Evolutionary conservation across 805 yeast species (phyloP).

Genomic region (Saccharomyces paradoxus): DNA sequence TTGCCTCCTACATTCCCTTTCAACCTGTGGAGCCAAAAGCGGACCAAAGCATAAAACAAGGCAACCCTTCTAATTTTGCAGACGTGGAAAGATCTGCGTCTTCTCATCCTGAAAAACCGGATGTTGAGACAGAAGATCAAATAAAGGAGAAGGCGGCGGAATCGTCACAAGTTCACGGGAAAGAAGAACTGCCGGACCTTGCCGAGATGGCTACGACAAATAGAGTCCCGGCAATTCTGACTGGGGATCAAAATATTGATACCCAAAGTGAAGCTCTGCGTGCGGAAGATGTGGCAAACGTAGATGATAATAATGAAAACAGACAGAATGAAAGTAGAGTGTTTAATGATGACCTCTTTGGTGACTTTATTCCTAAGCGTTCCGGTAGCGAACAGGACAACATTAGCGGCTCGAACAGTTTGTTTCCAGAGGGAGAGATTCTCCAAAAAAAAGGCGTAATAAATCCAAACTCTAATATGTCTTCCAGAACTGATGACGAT

Average conservation of each 20-base stretch:
- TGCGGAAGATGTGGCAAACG: not conserved
- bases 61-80: not conserved
- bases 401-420: not conserved
- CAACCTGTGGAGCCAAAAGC: not conserved
- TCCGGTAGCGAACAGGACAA: not conserved
- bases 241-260: not conserved
- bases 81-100: not conserved
- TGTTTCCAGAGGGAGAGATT: not conserved
- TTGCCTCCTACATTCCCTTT: not conserved
- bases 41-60: not conserved
- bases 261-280: not conserved
- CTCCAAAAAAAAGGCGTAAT: not conserved
- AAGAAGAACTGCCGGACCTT: not conserved
- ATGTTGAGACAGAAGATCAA: not conserved
- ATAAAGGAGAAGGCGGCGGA: not conserved
- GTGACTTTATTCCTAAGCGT: constrained; percentile 14
- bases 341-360: constrained; percentile 27
- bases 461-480: not conserved
- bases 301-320: not conserved
- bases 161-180: not conserved
- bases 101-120: not conserved
- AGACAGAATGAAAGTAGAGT: constrained; percentile 12
- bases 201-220: not conserved
- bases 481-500: not conserved
- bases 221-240: not conserved